Evolutionary conservation across 2,329 filamentous ascomycete species (phyloP).

Genomic region (Talaromyces sp.): DNA sequence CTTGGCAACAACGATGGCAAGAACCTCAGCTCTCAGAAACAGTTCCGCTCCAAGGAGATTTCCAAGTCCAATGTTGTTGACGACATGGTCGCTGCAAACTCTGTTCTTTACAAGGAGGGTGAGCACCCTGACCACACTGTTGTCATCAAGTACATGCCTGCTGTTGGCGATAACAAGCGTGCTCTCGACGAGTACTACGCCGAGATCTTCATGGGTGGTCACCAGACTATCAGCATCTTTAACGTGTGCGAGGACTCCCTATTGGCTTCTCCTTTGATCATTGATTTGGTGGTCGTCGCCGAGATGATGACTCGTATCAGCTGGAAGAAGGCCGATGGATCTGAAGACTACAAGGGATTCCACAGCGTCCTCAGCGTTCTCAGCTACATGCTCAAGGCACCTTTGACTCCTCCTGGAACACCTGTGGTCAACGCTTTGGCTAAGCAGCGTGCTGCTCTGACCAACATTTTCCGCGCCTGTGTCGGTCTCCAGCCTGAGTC

Average conservation of each 20-base stretch:
- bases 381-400: slow-evolving; percentile 98
- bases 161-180: slow-evolving; percentile 97
- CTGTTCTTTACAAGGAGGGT: slow-evolving; percentile 78
- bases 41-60: slow-evolving; percentile 99
- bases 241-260: slow-evolving; percentile 99
- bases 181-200: slow-evolving; percentile 98
- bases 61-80: slow-evolving; percentile 99
- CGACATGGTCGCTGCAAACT: slow-evolving; percentile 98
- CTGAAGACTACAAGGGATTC: slow-evolving; percentile 79
- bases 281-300: slow-evolving; percentile 84
- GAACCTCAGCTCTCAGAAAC: slow-evolving; percentile 94
- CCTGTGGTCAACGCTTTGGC: slow-evolving; percentile 92
- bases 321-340: slow-evolving; percentile 70
- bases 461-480: slow-evolving; percentile 98
- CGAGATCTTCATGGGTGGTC: slow-evolving; percentile 97
- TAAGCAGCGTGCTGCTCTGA: slow-evolving; percentile 90
- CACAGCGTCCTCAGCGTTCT: slow-evolving; percentile 95
- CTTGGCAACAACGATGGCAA: slow-evolving; percentile 99
- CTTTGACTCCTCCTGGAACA: slow-evolving; percentile 86
- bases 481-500: slow-evolving; percentile 95
- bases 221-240: slow-evolving; percentile 97
- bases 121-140: slow-evolving; percentile 98
- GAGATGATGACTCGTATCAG: slow-evolving; percentile 99
- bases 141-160: slow-evolving; percentile 99
- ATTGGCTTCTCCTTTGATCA: slow-evolving; percentile 91